Percentiles rank a stretch among this genome's conserved stretches.
Evolutionary conservation across 352 stramenopile genomes (phyloP).

Genomic region (Blastocystis sp.): DNA sequence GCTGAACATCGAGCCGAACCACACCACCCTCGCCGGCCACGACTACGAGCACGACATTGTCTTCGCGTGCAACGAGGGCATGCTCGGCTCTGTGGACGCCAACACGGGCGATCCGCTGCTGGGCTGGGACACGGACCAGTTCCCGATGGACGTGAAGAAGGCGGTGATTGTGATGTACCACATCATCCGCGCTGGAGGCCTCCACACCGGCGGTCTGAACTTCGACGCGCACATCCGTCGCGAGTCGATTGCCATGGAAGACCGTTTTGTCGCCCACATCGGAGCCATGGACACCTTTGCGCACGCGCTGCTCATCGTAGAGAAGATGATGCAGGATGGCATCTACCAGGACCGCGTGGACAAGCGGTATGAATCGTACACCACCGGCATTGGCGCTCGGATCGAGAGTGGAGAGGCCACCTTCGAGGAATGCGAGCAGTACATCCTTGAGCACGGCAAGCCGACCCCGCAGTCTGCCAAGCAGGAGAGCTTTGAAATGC

Average conservation of each 20-base stretch:
- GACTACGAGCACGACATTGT: slow-evolving; percentile 82
- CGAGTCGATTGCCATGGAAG: slow-evolving; percentile 78
- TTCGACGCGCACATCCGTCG: slow-evolving; percentile 82
- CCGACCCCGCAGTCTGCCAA: slow-evolving; percentile 76
- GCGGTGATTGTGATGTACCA: slow-evolving; percentile 78
- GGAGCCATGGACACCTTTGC: slow-evolving; percentile 82
- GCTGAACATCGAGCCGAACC: slow-evolving; percentile 83
- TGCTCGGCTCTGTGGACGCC: slow-evolving; percentile 81
- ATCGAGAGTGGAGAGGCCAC: slow-evolving; percentile 77
- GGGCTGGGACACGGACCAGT: slow-evolving; percentile 81
- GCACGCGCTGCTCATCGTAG: slow-evolving; percentile 77
- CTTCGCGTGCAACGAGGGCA: slow-evolving; percentile 76
- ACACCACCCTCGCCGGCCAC: slow-evolving; percentile 81
- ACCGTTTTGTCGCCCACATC: slow-evolving; percentile 83
- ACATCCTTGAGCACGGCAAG: slow-evolving; percentile 74
- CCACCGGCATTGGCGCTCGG: slow-evolving; percentile 74
- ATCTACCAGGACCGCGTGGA: slow-evolving; percentile 74
- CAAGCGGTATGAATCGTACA: slow-evolving; percentile 78
- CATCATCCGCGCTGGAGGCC: slow-evolving; percentile 78
- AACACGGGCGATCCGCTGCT: slow-evolving; percentile 78
- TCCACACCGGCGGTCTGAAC: slow-evolving; percentile 79
- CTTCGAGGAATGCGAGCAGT: slow-evolving; percentile 76
- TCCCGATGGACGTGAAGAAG: slow-evolving; percentile 80
- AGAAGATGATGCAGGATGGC: slow-evolving; percentile 77
- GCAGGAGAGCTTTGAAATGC: slow-evolving; percentile 79